Evolutionary conservation across 2,329 filamentous ascomycete genomes (phyloP).

Genomic region (Alternaria atra): DNA sequence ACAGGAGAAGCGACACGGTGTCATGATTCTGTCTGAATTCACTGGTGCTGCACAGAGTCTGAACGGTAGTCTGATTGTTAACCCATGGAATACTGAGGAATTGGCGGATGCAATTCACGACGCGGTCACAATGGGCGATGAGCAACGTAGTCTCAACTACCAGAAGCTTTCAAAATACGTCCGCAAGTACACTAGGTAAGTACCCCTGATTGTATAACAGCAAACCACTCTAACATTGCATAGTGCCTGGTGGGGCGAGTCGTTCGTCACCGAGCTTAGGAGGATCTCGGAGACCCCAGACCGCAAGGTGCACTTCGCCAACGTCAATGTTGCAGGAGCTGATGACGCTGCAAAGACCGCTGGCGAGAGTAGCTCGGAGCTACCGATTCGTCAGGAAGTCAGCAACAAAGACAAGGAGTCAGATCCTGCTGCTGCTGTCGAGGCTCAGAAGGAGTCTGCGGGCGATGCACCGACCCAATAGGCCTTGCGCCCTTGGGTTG

Average conservation of each 20-base stretch:
- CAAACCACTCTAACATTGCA: constrained; percentile 28
- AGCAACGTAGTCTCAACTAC: constrained; percentile 86
- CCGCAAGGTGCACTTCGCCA: constrained; percentile 54
- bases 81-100: constrained; percentile 98
- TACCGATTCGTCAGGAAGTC: background rate
- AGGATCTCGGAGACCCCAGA: constrained; percentile 64
- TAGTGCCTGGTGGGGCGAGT: constrained; percentile 93
- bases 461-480: constrained; percentile 11
- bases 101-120: constrained; percentile 92
- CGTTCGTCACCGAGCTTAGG: constrained; percentile 84
- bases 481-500: background rate
- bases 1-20: constrained; percentile 87
- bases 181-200: constrained; percentile 88
- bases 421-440: constrained; percentile 18
- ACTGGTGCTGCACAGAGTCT: constrained; percentile 94
- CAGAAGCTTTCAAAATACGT: constrained; percentile 93
- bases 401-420: constrained; percentile 27
- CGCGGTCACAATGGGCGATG: constrained; percentile 93
- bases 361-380: constrained; percentile 7
- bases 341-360: constrained; percentile 9
- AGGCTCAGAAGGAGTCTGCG: constrained; percentile 11
- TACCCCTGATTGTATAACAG: background rate
- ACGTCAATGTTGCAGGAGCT: constrained; percentile 15
- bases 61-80: constrained; percentile 92
- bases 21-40: constrained; percentile 96